Conservation (phyloP, 1,284 basidiomycete genomes). For the Naganishia albida region DNA sequence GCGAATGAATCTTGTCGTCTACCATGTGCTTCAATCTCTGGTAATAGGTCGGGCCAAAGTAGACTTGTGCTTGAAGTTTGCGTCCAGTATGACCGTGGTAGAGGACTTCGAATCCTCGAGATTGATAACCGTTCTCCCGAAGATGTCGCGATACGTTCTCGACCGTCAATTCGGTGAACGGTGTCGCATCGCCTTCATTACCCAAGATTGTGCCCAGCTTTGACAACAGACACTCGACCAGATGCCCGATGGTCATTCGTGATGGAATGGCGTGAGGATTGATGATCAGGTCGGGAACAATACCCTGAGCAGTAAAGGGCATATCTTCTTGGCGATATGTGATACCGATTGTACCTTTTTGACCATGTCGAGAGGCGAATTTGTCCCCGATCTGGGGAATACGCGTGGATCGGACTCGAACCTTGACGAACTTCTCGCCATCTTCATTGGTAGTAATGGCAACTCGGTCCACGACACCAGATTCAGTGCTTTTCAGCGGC, state of each 20-base stretch:
- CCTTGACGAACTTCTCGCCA: constrained; percentile 97
- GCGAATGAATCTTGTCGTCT: constrained; percentile 98
- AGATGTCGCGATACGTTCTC: constrained; percentile 87
- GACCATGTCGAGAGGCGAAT: constrained; percentile 98
- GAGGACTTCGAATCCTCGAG: constrained; percentile 95
- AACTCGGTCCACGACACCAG: constrained; percentile 96
- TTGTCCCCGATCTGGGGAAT: constrained; percentile 98
- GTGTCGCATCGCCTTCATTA: constrained; percentile 96
- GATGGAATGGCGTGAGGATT: constrained; percentile 99
- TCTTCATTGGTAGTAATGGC: constrained; percentile 94
- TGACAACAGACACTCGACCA: constrained; percentile 96
- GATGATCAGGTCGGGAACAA: constrained; percentile 95
- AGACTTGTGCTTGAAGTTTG: constrained; percentile 96
- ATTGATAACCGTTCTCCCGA: constrained; percentile 85
- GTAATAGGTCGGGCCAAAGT: constrained; percentile 98
- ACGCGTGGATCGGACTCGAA: constrained; percentile 91
- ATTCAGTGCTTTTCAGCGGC: constrained; percentile 96
- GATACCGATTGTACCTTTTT: constrained; percentile 99
- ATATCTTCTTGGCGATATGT: constrained; percentile 99
- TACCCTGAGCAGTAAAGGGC: constrained; percentile 96
- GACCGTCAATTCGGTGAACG: constrained; percentile 96
- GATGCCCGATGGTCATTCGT: constrained; percentile 99
- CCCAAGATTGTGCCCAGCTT: constrained; percentile 96
- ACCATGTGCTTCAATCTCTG: constrained; percentile 99
- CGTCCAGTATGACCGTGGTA: constrained; percentile 97